Percentiles rank a stretch among this genome's conserved stretches.
Conservation (phyloP, 345 rosid species). For the Syzygium oleosum region DNA sequence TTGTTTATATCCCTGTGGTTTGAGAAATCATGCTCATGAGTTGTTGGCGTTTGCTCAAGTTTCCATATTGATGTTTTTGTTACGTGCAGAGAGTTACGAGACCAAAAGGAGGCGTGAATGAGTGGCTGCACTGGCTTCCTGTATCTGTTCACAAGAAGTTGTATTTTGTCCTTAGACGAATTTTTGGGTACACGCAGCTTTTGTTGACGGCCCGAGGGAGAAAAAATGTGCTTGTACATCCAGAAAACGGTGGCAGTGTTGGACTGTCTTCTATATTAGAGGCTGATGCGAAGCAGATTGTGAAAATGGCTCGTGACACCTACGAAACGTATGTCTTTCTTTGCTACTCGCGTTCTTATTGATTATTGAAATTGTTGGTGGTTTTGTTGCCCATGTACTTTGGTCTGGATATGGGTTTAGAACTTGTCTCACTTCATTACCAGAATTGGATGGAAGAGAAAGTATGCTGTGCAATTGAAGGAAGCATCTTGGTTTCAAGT, state of each 20-base stretch:
- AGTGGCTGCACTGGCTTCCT: constrained; percentile 94
- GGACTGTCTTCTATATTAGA: constrained; percentile 73
- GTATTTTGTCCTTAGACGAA: constrained; percentile 37
- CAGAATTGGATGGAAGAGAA: not conserved
- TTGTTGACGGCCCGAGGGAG: constrained; percentile 22
- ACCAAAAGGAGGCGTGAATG: constrained; percentile 89
- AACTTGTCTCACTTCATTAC: not conserved
- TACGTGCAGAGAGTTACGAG: constrained; percentile 70
- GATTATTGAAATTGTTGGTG: not conserved
- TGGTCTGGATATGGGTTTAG: not conserved
- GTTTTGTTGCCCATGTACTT: not conserved
- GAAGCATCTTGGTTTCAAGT: not conserved
- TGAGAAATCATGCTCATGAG: not conserved
- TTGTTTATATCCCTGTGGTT: not conserved
- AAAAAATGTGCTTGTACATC: constrained; percentile 20
- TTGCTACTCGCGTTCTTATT: not conserved
- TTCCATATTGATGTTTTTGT: not conserved
- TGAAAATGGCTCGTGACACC: constrained; percentile 60
- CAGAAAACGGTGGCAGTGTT: constrained; percentile 49
- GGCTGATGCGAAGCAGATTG: constrained; percentile 77
- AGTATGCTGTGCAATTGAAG: not conserved
- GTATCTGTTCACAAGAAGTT: constrained; percentile 71
- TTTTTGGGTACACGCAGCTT: constrained; percentile 44
- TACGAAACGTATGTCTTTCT: constrained; percentile 56
- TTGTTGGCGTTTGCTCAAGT: not conserved